Evolutionary conservation across 1,284 basidiomycete species (phyloP).

Genomic region (Singerocomus inundabilis): DNA sequence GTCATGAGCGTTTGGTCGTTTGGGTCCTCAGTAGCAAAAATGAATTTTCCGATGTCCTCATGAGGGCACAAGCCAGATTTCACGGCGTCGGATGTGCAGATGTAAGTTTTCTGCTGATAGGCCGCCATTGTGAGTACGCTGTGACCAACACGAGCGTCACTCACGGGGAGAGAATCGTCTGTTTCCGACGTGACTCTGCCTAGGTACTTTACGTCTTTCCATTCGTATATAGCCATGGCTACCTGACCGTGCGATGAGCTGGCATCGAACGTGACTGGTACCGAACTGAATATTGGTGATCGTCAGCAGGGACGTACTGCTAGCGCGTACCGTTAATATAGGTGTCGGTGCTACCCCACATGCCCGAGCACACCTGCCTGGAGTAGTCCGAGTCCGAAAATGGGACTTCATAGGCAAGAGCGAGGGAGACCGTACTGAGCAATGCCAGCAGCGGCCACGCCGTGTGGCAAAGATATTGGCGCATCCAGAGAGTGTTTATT

Average conservation of each 20-base stretch:
- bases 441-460: slow-evolving; percentile 29
- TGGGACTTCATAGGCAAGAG: slow-evolving; percentile 57
- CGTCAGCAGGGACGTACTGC: background rate
- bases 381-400: slow-evolving; percentile 75
- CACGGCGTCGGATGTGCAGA: slow-evolving; percentile 82
- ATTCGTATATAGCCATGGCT: slow-evolving; percentile 95
- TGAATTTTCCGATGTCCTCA: slow-evolving; percentile 79
- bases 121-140: slow-evolving; percentile 16
- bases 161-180: slow-evolving; percentile 68
- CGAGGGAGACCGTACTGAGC: slow-evolving; percentile 37
- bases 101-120: slow-evolving; percentile 79
- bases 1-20: slow-evolving; percentile 59
- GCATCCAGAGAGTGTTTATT: slow-evolving; percentile 33
- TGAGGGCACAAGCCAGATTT: slow-evolving; percentile 67
- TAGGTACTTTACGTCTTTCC: slow-evolving; percentile 82
- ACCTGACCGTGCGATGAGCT: slow-evolving; percentile 80
- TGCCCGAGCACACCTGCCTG: slow-evolving; percentile 91
- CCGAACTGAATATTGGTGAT: slow-evolving; percentile 1
- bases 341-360: slow-evolving; percentile 82
- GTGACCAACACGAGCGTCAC: slow-evolving; percentile 31
- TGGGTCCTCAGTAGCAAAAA: slow-evolving; percentile 55
- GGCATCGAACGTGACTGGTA: slow-evolving; percentile 76
- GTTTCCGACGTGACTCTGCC: slow-evolving; percentile 65
- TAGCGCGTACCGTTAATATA: slow-evolving; percentile 77
- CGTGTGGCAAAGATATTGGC: slow-evolving; percentile 17